These are phyloP conservation scores for Rickenella mellea DNA, from an alignment of 768 basidiomycete species.

Conservation along the genomic window DNA sequence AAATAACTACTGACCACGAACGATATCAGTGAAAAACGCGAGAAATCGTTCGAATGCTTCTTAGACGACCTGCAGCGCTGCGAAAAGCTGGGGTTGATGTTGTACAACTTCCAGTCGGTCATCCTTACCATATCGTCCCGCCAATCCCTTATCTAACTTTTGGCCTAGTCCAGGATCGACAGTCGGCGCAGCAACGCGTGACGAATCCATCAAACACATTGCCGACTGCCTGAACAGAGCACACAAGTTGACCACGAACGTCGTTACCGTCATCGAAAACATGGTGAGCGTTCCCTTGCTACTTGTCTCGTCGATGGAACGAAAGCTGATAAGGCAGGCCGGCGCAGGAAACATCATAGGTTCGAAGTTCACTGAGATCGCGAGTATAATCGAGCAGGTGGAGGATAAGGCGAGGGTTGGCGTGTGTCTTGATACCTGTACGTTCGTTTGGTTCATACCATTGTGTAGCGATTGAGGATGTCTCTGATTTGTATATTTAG, in stretches of 20 bases:
- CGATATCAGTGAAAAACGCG: conserved; percentile 44
- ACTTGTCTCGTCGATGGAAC: background rate
- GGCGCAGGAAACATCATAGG: conserved; percentile 76
- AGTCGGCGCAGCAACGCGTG: conserved; percentile 53
- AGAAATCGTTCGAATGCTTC: conserved; percentile 72
- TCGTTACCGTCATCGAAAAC: conserved; percentile 70
- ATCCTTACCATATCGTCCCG: background rate
- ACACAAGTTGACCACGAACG: conserved; percentile 46
- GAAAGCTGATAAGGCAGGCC: conserved; percentile 33
- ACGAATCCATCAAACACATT: conserved; percentile 52
- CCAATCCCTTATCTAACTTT: background rate
- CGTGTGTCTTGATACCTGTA: conserved; percentile 83
- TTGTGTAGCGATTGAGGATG: background rate
- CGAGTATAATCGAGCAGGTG: conserved; percentile 57
- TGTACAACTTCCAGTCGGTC: conserved; percentile 83
- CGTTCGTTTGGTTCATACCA: conserved; percentile 7
- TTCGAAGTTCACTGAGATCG: conserved; percentile 57
- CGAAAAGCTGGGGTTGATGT: conserved; percentile 58
- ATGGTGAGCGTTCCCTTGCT: conserved; percentile 42
- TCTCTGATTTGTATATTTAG: conserved; percentile 22
- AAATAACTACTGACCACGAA: background rate
- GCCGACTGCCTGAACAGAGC: conserved; percentile 70
- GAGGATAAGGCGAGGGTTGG: conserved; percentile 69
- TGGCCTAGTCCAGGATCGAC: conserved; percentile 68
- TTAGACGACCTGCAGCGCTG: conserved; percentile 75